These are phyloP conservation scores for Pestalotiopsis fici DNA, from an alignment of 2,329 filamentous ascomycete genomes.

Conservation along the genomic window DNA sequence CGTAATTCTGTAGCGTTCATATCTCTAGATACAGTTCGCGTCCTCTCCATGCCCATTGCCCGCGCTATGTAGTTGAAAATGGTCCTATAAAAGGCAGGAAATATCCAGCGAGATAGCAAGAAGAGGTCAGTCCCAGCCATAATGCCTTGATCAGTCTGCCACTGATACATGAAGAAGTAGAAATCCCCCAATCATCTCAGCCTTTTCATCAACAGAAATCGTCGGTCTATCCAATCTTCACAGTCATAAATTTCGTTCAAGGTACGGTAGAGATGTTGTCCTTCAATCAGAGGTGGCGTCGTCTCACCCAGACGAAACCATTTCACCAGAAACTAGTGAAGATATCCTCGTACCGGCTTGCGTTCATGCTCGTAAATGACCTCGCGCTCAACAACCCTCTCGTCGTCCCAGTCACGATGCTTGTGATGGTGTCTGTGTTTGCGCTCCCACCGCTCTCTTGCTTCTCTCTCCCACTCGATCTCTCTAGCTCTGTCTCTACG, in stretches of 20 bases:
- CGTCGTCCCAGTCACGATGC: slow-evolving; percentile 52
- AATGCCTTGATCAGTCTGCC: background rate
- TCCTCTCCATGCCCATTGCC: background rate
- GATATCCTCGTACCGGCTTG: slow-evolving; percentile 24
- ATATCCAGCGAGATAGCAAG: background rate
- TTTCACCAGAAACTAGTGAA: slow-evolving; percentile 18
- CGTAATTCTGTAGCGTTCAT: slow-evolving; percentile 2
- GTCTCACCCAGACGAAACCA: background rate
- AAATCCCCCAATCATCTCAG: background rate
- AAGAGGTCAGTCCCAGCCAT: background rate
- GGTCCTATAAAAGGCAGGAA: background rate
- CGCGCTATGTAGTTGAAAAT: slow-evolving; percentile 5
- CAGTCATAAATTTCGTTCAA: background rate
- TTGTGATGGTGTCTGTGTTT: slow-evolving; percentile 33
- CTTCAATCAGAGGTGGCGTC: background rate
- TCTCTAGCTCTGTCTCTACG: slow-evolving; percentile 55
- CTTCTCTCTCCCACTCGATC: slow-evolving; percentile 60
- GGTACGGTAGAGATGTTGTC: background rate
- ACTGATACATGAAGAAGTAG: background rate
- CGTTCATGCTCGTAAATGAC: slow-evolving; percentile 65
- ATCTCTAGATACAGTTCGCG: slow-evolving; percentile 3
- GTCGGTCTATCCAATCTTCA: background rate
- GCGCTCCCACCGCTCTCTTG: slow-evolving; percentile 52
- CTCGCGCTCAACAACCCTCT: slow-evolving; percentile 68
- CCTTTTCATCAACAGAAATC: background rate